Base-by-base conservation (phyloP, 2,329 filamentous ascomycete genomes). In the Apiospora saccharicola region DNA sequence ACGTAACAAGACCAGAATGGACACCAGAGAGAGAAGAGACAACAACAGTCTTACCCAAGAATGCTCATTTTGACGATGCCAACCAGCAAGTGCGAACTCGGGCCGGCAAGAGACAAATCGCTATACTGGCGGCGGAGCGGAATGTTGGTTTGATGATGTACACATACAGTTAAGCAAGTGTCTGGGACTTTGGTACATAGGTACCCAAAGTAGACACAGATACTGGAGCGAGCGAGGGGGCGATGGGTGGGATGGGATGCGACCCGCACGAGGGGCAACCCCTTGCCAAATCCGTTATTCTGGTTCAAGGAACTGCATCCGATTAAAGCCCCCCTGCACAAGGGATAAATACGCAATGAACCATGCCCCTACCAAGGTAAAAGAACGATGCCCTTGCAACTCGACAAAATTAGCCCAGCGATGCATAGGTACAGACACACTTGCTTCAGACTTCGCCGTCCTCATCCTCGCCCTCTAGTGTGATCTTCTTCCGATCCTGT, bases 401-500 rank as follows among this genome's bases (percentile, higher is more conserved):
- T 71, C 37, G 73, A 72, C 72, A 78, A 75, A 78, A 75, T 76
- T 76, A 77, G 78, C 74, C 75, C 74, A 73, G 37, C 53, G 49
- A 26, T 57, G 74, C 67, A 71, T 74, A 75, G 75, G 69, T 74
- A 79, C 77, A 77, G 75, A 78, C 76, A 78, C 74, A 73, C 71
- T 71, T 69, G 67, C 78, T 71, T 81, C 79, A 82, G 78, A 76
- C 79, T 73, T 86, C 83, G 76, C 90, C 89, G 76, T 82, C 83
- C 75, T 90, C 90, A 77, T 89, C 88, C 73, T 94, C 89, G 79
- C 93, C 91, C 82, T 86, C 93, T 85, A 97, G 92, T 85, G 92
- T 95, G 86, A 98, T 95, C 87, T 94, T 97, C 84, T 92, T 95
- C 79, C 95, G 90, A 78, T 93, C 93, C 80, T 90, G 90, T 78